Evolutionary conservation across 352 stramenopile species (phyloP).

Genomic region (Globisporangium barbulae): DNA sequence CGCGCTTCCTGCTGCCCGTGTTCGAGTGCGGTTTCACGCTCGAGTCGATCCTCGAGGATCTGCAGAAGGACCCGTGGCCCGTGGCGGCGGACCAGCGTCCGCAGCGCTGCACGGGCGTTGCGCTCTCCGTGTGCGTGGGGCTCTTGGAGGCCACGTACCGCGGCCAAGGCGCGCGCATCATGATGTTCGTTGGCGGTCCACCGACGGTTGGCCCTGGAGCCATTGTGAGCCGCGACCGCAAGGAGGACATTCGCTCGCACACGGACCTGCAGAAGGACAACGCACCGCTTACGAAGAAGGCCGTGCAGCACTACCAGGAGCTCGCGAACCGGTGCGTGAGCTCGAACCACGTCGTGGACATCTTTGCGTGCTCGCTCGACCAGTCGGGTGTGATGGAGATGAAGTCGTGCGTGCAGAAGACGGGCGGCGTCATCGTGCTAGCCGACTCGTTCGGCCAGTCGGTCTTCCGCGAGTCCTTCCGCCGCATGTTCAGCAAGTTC

Average conservation of each 20-base stretch:
- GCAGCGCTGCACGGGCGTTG: conserved; percentile 95
- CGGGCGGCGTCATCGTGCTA: conserved; percentile 98
- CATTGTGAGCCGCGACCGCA: conserved; percentile 94
- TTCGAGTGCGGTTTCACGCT: conserved; percentile 96
- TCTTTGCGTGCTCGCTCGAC: conserved; percentile 99
- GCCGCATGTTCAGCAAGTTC: conserved; percentile 96
- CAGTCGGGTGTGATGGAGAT: conserved; percentile 99
- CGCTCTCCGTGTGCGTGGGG: conserved; percentile 94
- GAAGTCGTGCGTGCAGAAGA: conserved; percentile 96
- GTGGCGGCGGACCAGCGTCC: conserved; percentile 94
- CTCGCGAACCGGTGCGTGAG: conserved; percentile 91
- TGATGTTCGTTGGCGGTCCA: conserved; percentile 98
- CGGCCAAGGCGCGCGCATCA: conserved; percentile 94
- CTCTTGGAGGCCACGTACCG: conserved; percentile 96
- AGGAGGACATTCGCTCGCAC: conserved; percentile 97
- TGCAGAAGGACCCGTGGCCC: conserved; percentile 98
- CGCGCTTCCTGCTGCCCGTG: conserved; percentile 95
- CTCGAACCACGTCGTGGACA: conserved; percentile 96
- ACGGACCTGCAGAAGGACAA: conserved; percentile 95
- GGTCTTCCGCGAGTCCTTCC: conserved; percentile 99
- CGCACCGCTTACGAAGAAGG: conserved; percentile 94
- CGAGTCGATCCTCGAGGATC: conserved; percentile 97
- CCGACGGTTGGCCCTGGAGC: conserved; percentile 95
- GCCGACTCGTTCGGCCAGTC: conserved; percentile 98
- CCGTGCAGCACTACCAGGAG: conserved; percentile 94